Base-by-base conservation (phyloP, 768 basidiomycete species). In the Suillus occidentalis region DNA sequence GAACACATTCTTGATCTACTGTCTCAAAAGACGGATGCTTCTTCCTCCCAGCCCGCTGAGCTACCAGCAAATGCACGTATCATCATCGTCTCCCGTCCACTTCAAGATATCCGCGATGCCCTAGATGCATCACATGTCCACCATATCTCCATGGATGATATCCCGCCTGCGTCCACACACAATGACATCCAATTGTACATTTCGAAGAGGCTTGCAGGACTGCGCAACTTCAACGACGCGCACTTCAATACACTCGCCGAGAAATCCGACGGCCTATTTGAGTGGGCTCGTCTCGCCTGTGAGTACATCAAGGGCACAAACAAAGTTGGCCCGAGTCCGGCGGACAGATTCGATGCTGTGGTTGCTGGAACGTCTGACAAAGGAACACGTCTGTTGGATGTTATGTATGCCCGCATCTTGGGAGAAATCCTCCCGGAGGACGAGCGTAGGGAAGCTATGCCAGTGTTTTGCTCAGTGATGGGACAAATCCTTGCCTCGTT, bases 251-350 rank as follows among this genome's bases (percentile, higher is more conserved):
- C 14, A 5, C 56, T 64, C 6, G 34, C 52, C 1, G 28, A 39
- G n/a, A 64, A 28, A 40, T 55, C 64, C 3, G 64, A 63, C 14
- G 61, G 64, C 20, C 42, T 65, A 5, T 65, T 65, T 13, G 49
- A 60, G 39, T 67, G 65, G 64, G 58, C 58, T 14, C 58, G 49
- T 50, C 45, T 66, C 9, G 60, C 65, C n/a, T 66, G 66, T 28
- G 66, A 67, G 20, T 66, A 45, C 20, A 66, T 66, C 42, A 66
- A 47, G 25, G 13, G 42, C 28, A 20, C 13, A 1, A 9, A n/a
- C 36, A 37, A 14, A 12, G 25, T 56, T 0, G 63, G 63, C 16
- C n/a, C 37, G 8, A 36, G 39, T 20, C 34, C 63, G n/a, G 39
- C 22, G 36, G 40, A 59, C n/a, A 28, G 62, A 10, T 64, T 64